phyloP scores from a whole-genome alignment of 768 basidiomycete genomes.

The Boletus barrowsii region DNA sequence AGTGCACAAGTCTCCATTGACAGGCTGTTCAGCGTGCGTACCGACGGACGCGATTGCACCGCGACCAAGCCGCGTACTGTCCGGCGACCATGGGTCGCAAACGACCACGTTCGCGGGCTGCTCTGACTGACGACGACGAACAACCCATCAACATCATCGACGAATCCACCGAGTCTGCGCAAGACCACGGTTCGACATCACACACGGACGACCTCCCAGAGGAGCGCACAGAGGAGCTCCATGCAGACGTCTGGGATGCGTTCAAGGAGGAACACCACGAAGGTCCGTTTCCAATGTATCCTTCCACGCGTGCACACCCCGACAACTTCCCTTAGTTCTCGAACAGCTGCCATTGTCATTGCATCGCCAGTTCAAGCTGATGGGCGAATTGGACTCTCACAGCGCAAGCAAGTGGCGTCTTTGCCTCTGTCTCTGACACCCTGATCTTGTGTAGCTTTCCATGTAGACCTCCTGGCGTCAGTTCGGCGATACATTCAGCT shows the following conservation, averaged over 20 bases:
- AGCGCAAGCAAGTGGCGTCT: conserved; percentile 40
- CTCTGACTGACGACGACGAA: conserved; percentile 30
- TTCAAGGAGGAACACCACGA: conserved; percentile 80
- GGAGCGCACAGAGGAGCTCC: conserved; percentile 47
- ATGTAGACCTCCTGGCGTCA: conserved; percentile 39
- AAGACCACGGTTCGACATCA: conserved; percentile 2
- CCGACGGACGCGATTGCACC: not conserved
- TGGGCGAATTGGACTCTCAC: conserved; percentile 72
- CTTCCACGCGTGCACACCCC: not conserved
- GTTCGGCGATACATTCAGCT: conserved; percentile 47
- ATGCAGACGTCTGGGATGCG: conserved; percentile 60
- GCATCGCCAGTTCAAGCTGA: conserved; percentile 64
- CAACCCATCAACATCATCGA: conserved; percentile 17
- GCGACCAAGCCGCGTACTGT: conserved; percentile 6
- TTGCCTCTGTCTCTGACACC: conserved; percentile 5
- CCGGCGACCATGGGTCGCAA: conserved; percentile 36
- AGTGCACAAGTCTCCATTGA: no score
- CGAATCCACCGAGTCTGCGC: conserved; percentile 7
- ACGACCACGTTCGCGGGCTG: conserved; percentile 45
- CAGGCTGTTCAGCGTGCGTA: not conserved
- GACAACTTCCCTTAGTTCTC: conserved; percentile 45
- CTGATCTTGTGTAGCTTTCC: conserved; percentile 33
- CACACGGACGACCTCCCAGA: conserved; percentile 15
- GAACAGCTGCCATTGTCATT: conserved; percentile 77
- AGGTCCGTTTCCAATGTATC: conserved; percentile 39